Conservation (phyloP, 352 stramenopile genomes). For the Pythium rishiriense region DNA sequence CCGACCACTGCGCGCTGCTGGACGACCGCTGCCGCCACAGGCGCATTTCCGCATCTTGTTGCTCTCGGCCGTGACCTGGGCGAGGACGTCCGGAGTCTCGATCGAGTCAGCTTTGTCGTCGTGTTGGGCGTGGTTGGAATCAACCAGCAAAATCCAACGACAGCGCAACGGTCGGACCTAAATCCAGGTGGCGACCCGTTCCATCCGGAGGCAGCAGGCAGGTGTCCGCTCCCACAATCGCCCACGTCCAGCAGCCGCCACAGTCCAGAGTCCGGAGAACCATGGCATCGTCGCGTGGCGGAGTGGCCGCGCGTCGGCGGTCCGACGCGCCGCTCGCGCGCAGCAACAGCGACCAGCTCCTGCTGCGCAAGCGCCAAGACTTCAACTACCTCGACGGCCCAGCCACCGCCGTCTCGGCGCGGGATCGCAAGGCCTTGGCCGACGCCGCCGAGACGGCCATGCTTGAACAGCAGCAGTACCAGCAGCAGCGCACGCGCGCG, state of each 20-base stretch:
- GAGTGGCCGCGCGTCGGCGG: not conserved
- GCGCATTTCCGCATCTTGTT: conserved; percentile 18
- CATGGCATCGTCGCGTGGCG: conserved; percentile 12
- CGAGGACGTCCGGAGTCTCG: not conserved
- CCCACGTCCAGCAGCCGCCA: too few relatives aligned
- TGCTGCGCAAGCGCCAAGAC: conserved; percentile 26
- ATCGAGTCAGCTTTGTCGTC: not conserved
- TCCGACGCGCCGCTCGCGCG: conserved; percentile 9
- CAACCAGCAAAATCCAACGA: not conserved
- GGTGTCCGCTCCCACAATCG: too few relatives aligned
- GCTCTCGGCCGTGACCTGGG: not conserved
- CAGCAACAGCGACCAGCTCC: conserved; percentile 27
- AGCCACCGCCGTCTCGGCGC: not conserved
- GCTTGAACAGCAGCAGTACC: conserved; percentile 12
- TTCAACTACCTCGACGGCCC: conserved; percentile 22
- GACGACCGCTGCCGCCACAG: not conserved
- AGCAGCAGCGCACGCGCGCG: conserved; percentile 10
- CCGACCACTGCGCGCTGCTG: too few relatives aligned
- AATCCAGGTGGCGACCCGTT: not conserved
- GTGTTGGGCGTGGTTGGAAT: too few relatives aligned
- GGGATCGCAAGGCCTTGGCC: conserved; percentile 24
- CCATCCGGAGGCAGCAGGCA: not conserved
- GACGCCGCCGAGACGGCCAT: conserved; percentile 18
- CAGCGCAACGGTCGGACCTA: conserved; percentile 7
- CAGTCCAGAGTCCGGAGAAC: conserved; percentile 4